Conservation (phyloP, 805 yeast genomes). For the Saturnispora mendoncae region DNA sequence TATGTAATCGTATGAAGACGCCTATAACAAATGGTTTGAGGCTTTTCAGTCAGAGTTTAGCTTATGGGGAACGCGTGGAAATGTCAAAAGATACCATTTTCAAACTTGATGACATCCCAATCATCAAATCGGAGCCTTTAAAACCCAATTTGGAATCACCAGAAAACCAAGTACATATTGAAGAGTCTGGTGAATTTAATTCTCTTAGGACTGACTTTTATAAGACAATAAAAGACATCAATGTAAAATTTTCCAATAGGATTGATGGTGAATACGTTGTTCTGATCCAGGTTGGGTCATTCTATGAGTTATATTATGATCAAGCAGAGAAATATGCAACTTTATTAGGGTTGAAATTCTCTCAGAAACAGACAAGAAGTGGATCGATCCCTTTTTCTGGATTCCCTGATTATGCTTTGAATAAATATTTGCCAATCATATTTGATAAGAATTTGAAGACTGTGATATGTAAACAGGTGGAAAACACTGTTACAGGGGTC, state of each 20-base stretch:
- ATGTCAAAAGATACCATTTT: neutral
- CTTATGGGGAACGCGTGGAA: neutral
- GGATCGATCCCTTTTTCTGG: conserved; percentile 77
- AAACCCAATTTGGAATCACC: no score
- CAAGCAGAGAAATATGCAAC: conserved; percentile 74
- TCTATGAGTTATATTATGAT: conserved; percentile 81
- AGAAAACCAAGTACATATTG: no score
- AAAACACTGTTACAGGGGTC: conserved; percentile 22
- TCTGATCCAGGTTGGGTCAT: conserved; percentile 76
- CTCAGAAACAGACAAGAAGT: conserved; percentile 40
- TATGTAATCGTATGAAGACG: neutral
- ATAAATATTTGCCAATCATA: conserved; percentile 61
- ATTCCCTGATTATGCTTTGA: conserved; percentile 66
- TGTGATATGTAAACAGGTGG: conserved; percentile 70
- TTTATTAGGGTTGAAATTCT: conserved; percentile 60
- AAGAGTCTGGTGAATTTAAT: no score
- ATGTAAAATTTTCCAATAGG: conserved; percentile 19
- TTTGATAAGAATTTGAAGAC: conserved; percentile 67
- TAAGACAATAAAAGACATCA: conserved; percentile 23
- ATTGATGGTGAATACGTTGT: conserved; percentile 38
- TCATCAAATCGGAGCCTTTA: neutral
- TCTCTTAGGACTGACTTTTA: conserved; percentile 23
- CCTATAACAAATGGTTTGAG: neutral
- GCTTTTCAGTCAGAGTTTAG: neutral
- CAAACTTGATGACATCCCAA: conserved; percentile 1